phyloP scores from a whole-genome alignment of 768 basidiomycete species.

The Tylopilus intermedius region DNA sequence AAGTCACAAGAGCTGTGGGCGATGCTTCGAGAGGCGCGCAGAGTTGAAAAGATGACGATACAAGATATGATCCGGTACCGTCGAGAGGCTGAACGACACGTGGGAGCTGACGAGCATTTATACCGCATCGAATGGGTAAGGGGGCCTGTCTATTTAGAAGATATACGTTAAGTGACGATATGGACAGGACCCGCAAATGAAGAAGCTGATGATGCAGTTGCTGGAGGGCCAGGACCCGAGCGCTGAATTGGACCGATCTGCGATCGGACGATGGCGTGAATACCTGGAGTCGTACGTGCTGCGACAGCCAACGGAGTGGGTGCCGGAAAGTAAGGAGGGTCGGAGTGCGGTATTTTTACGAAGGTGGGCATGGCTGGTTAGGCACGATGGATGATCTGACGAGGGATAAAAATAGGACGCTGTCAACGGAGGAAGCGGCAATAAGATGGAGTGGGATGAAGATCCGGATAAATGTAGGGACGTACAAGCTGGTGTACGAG shows the following conservation, averaged over 20 bases:
- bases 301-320: constrained; percentile 69
- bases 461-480: constrained; percentile 53
- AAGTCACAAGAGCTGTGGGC: constrained; percentile 84
- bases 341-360: constrained; percentile 48
- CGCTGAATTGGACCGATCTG: constrained; percentile 46
- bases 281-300: constrained; percentile 73
- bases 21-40: constrained; percentile 63
- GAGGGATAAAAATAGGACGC: constrained; percentile 45
- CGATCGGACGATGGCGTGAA: constrained; percentile 60
- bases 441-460: constrained; percentile 22
- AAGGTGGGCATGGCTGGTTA: constrained; percentile 40
- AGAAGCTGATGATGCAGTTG: constrained; percentile 57
- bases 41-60: constrained; percentile 45
- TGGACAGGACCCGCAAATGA: constrained; percentile 49
- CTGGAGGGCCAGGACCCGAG: constrained; percentile 63
- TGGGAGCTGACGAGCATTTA: constrained; percentile 70
- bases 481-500: constrained; percentile 70
- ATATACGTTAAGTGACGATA: constrained; percentile 3
- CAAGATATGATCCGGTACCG: constrained; percentile 74
- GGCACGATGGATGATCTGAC: constrained; percentile 20
- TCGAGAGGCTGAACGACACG: constrained; percentile 71
- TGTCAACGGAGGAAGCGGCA: constrained; percentile 33
- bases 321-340: constrained; percentile 37
- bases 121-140: constrained; percentile 79
- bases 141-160: constrained; percentile 6